phyloP scores from a whole-genome alignment of 2,329 filamentous ascomycete species.

The Diaporthe velutina region DNA sequence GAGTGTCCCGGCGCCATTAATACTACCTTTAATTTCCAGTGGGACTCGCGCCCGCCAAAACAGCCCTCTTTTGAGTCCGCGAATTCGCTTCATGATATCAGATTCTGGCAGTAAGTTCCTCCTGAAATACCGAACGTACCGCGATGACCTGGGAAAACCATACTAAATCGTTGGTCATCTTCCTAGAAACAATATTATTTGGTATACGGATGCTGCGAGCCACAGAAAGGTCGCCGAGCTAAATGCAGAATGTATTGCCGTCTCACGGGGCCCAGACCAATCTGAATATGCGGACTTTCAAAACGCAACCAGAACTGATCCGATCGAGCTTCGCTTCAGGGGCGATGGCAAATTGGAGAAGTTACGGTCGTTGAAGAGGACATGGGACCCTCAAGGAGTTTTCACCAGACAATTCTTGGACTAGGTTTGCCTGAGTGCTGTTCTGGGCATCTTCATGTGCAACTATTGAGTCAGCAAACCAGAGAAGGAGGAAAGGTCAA shows the following conservation, averaged over 20 bases:
- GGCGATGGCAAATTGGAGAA: slow-evolving; percentile 36
- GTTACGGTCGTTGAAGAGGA: slow-evolving; percentile 21
- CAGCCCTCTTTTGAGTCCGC: slow-evolving; percentile 39
- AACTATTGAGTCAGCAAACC: too few species aligned
- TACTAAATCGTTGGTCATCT: slow-evolving; percentile 1
- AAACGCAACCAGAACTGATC: slow-evolving; percentile 40
- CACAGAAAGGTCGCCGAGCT: slow-evolving; percentile 40
- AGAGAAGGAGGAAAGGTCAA: too few species aligned
- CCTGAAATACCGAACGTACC: too few species aligned
- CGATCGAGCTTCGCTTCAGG: slow-evolving; percentile 41
- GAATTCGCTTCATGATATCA: slow-evolving; percentile 42
- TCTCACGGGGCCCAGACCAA: slow-evolving; percentile 37
- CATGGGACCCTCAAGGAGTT: slow-evolving; percentile 45
- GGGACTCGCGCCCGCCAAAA: slow-evolving; percentile 40
- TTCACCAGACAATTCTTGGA: slow-evolving; percentile 29
- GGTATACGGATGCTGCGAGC: slow-evolving; percentile 41
- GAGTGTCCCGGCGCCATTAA: slow-evolving; percentile 43
- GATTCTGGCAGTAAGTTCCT: slow-evolving; percentile 41
- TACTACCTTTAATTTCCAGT: slow-evolving; percentile 43
- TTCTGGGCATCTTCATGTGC: background rate
- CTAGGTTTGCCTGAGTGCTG: background rate
- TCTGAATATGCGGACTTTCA: slow-evolving; percentile 39
- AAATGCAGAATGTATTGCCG: slow-evolving; percentile 36
- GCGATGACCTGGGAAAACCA: background rate
- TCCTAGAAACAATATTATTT: slow-evolving; percentile 42